Base-by-base conservation (phyloP, 1,284 basidiomycete species). In the Trichosporon asahii region DNA sequence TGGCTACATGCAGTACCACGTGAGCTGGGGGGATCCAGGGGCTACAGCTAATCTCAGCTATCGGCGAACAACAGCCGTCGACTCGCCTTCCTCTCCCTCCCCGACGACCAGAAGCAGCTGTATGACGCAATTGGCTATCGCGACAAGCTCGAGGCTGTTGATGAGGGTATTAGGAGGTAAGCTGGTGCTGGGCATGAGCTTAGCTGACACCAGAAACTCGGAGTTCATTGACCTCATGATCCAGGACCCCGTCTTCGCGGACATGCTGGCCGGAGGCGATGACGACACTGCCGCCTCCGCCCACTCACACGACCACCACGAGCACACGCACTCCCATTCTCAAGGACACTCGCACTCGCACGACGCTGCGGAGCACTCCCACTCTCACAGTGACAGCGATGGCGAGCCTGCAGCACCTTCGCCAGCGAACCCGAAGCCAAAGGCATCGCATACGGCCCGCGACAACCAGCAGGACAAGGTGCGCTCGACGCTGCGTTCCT, bases 401-500 rank as follows among this genome's bases (percentile, higher is more conserved):
- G 65, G 8, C 72, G 75, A 63, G 46, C 66, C 21, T 73, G 77
- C 63, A 9, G 68, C 7, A 70, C 73, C 69, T 12, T 37, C 57
- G 63, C 75, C 57, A 14, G 29, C 67, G 7, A n/a, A 25, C 11
- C 27, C 60, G 46, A 35, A 37, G 15, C 37, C 65, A 2, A 9
- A 23, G 25, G 63, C 67, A 33, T 61, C 72, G 55, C 75, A 80
- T 66, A 69, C 69, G 0, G 76, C 78, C 46, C 72, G 73, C n/a
- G 78, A 81, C 70, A 40, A 60, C 23, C 66, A 60, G 44, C 79
- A 82, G 68, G 83, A 96, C 81, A 95, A 95, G 78, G 85, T 97
- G 29, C 85, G 93, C 70, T 94, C 92, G 77, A 95, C 93, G 0
- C 83, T 97, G 49, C 93, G 95, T 77, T 93, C 95, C 75, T 90